These are phyloP conservation scores for Colletotrichum brevisporum DNA, from an alignment of 2,329 filamentous ascomycete species.

Conservation along the genomic window DNA sequence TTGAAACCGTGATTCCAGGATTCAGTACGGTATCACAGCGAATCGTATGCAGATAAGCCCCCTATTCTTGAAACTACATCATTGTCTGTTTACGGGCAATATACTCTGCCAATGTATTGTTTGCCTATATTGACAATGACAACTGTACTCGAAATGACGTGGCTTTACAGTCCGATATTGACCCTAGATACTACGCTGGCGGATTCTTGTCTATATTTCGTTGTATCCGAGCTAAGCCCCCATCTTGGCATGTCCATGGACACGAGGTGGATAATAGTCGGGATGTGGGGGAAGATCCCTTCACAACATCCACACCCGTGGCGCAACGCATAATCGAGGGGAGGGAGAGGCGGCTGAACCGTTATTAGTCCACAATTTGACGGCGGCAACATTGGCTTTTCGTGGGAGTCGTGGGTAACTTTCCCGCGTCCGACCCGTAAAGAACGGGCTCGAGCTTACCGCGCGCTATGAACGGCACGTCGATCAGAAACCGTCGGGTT, in stretches of 20 bases:
- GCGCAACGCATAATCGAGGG: not conserved
- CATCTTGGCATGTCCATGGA: too few relatives aligned
- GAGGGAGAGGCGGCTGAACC: not conserved
- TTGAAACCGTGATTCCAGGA: not conserved
- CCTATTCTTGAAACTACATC: not conserved
- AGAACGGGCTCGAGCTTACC: constrained; percentile 11
- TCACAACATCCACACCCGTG: not conserved
- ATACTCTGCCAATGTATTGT: not conserved
- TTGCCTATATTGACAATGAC: not conserved
- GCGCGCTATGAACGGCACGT: not conserved
- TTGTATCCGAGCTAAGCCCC: constrained; percentile 4
- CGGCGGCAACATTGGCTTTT: constrained; percentile 1
- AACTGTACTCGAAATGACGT: constrained; percentile 16
- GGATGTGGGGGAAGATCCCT: constrained; percentile 14
- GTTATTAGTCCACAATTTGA: constrained; percentile 1
- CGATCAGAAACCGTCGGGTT: too few relatives aligned
- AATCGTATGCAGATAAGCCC: not conserved
- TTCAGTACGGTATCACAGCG: not conserved
- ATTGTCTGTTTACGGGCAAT: not conserved
- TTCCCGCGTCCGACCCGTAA: not conserved
- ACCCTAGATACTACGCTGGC: constrained; percentile 14
- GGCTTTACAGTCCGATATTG: not conserved
- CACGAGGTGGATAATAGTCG: not conserved
- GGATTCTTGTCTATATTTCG: not conserved
- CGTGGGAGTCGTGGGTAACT: not conserved